A percentile compares a stretch with the other conserved stretches of the same genome.
phyloP scores from a whole-genome alignment of 1,284 basidiomycete species.

The Melanopsichium pennsylvanicum region DNA sequence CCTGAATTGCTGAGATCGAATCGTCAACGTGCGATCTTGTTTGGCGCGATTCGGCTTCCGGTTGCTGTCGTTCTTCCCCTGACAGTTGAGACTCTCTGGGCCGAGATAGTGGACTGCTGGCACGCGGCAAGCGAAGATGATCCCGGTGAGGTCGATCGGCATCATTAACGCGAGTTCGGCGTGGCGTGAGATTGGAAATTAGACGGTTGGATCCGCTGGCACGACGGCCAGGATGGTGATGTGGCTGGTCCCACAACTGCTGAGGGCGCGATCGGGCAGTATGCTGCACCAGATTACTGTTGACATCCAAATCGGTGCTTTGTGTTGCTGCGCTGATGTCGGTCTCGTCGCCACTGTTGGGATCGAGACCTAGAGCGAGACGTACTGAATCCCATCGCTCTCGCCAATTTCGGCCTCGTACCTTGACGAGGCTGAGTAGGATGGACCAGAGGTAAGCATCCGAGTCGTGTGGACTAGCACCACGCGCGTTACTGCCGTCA shows the following conservation, averaged over 20 bases:
- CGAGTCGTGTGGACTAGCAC: conserved; percentile 16
- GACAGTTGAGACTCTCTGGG: not conserved
- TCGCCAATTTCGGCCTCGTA: conserved; percentile 56
- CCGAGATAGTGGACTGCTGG: conserved; percentile 17
- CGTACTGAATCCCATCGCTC: conserved; percentile 62
- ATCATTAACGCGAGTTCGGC: not conserved
- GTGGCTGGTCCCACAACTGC: not conserved
- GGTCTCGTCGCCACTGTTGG: conserved; percentile 32
- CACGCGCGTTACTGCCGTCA: not conserved
- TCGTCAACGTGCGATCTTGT: conserved; percentile 6
- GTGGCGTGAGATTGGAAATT: not conserved
- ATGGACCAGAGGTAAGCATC: conserved; percentile 60
- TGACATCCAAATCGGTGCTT: conserved; percentile 4
- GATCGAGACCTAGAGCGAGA: conserved; percentile 57
- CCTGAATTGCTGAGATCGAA: conserved; percentile 38
- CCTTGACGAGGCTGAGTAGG: conserved; percentile 58
- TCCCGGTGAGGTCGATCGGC: not conserved
- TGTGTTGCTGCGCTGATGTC: conserved; percentile 17
- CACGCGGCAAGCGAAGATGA: conserved; percentile 7
- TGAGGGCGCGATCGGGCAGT: not conserved
- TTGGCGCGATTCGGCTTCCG: not conserved
- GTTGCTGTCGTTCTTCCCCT: not conserved
- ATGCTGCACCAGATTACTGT: conserved; percentile 6
- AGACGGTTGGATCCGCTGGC: not conserved
- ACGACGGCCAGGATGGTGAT: not conserved